Percentiles rank a stretch among this genome's conserved stretches.
phyloP scores from a whole-genome alignment of 2,329 filamentous ascomycete genomes.

The Pseudopyrenochaeta lycopersici region DNA sequence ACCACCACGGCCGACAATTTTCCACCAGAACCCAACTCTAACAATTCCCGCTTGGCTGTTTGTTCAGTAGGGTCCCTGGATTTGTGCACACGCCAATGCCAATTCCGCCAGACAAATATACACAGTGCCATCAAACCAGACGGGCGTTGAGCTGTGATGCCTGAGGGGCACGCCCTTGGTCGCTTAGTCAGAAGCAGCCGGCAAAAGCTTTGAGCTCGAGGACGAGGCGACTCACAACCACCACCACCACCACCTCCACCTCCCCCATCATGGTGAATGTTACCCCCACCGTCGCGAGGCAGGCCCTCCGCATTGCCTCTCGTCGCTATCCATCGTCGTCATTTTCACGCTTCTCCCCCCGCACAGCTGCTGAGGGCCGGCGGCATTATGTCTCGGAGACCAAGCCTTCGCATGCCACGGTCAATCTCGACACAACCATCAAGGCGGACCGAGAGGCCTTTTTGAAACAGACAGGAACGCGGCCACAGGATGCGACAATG shows the following conservation, averaged over 20 bases:
- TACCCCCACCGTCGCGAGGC: slow-evolving; percentile 75
- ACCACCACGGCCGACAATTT: background rate
- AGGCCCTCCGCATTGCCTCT: slow-evolving; percentile 71
- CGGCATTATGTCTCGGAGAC: slow-evolving; percentile 86
- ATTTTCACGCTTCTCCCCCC: slow-evolving; percentile 52
- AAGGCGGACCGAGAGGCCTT: slow-evolving; percentile 87
- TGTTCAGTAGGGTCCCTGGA: too few relatives aligned
- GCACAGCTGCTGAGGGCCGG: slow-evolving; percentile 51
- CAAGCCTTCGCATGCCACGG: slow-evolving; percentile 80
- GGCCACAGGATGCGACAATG: slow-evolving; percentile 66
- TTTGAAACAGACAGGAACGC: slow-evolving; percentile 64
- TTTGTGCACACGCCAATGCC: too few relatives aligned
- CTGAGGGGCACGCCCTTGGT: background rate
- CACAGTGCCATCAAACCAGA: too few relatives aligned
- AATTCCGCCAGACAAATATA: too few relatives aligned
- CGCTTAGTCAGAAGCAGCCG: slow-evolving; percentile 10
- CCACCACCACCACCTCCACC: slow-evolving; percentile 16
- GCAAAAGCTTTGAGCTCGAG: slow-evolving; percentile 4
- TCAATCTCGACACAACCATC: slow-evolving; percentile 83
- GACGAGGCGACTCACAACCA: slow-evolving; percentile 12
- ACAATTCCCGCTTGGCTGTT: too few relatives aligned
- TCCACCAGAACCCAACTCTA: too few relatives aligned
- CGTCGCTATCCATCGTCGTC: slow-evolving; percentile 57
- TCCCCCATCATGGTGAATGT: slow-evolving; percentile 54
- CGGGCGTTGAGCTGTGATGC: too few relatives aligned